Percentiles rank a stretch among this genome's conserved stretches.
Conservation (phyloP, 2,329 filamentous ascomycete species). For the Fusarium drepaniforme region DNA sequence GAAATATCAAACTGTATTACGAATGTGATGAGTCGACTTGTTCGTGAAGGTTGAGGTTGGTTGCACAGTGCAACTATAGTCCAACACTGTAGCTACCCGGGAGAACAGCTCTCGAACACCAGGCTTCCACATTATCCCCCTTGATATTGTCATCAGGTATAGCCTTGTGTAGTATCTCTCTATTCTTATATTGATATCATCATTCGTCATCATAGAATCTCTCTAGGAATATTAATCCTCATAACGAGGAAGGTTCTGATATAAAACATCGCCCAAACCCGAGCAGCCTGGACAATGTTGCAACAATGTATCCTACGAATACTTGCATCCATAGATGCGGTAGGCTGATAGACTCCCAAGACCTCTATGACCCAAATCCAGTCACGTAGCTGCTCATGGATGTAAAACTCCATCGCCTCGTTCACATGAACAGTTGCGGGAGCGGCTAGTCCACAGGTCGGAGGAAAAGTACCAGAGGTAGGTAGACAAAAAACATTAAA, state of each 20-base stretch:
- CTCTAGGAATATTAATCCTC: background rate
- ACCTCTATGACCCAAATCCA: background rate
- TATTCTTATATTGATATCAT: background rate
- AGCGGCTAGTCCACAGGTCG: background rate
- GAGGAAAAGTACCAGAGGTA: background rate
- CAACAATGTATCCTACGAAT: background rate
- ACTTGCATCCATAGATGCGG: background rate
- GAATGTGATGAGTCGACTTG: background rate
- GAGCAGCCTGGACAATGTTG: background rate
- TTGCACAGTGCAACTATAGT: background rate
- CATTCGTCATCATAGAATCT: background rate
- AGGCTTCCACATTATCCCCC: background rate
- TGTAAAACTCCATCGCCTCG: background rate
- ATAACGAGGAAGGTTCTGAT: background rate
- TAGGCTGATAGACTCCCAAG: background rate
- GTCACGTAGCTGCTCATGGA: background rate
- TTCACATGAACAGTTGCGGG: background rate
- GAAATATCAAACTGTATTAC: background rate
- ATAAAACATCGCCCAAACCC: background rate
- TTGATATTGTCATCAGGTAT: background rate
- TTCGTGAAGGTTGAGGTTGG: background rate
- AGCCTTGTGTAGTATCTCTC: background rate
- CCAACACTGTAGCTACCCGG: background rate
- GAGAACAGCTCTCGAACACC: background rate
- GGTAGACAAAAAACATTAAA: background rate